Conservation (phyloP, 164 flowering plant genomes). For the Stephania cephalantha region DNA sequence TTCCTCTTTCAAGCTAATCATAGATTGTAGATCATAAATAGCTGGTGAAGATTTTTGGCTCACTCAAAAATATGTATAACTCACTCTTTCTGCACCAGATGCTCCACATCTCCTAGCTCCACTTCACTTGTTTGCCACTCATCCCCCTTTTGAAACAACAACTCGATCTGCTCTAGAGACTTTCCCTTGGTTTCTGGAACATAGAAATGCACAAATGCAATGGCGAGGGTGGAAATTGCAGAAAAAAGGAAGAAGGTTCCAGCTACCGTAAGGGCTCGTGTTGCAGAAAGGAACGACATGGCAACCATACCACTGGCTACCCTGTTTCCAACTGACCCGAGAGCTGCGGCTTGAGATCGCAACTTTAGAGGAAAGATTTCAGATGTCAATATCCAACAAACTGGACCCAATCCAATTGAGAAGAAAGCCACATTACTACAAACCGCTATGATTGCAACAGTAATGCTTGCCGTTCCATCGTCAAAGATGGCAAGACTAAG, state of each 20-base stretch:
- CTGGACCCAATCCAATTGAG: conserved; percentile 84
- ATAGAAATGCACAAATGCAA: conserved; percentile 49
- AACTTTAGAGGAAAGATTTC: conserved; percentile 82
- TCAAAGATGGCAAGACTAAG: conserved; percentile 36
- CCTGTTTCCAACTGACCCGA: conserved; percentile 87
- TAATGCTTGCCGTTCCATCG: conserved; percentile 35
- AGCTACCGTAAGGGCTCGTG: conserved; percentile 53
- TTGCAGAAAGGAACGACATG: conserved; percentile 83
- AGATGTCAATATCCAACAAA: conserved; percentile 87
- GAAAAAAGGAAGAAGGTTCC: conserved; percentile 78
- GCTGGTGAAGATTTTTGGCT: background rate
- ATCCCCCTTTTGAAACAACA: conserved; percentile 45
- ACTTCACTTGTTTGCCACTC: conserved; percentile 41
- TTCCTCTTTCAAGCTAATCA: background rate
- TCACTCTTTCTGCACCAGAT: conserved; percentile 50
- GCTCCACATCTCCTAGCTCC: conserved; percentile 71
- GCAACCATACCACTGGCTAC: conserved; percentile 81
- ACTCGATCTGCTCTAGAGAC: conserved; percentile 77
- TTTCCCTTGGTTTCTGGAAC: conserved; percentile 96
- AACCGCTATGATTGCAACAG: conserved; percentile 48
- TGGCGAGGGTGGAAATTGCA: conserved; percentile 54
- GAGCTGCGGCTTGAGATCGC: conserved; percentile 85
- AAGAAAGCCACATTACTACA: conserved; percentile 96
- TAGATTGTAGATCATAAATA: background rate
- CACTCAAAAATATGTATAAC: background rate